phyloP scores from a whole-genome alignment of 192 early-diverging fungal genomes.

The Backusella australiensis region DNA sequence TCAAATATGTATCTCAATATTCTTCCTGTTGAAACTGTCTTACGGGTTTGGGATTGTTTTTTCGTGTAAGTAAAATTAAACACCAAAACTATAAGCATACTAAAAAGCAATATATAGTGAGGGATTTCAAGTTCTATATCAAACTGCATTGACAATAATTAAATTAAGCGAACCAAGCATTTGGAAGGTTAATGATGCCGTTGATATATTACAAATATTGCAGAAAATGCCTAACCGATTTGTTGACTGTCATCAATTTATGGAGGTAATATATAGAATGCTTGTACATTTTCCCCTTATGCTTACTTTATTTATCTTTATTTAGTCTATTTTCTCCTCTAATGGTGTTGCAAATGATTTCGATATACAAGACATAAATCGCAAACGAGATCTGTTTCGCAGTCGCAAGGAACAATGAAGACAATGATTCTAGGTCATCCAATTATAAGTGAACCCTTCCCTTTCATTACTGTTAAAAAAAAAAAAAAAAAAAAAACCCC shows the following conservation, averaged over 20 bases:
- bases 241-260: constrained; percentile 57
- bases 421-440: neutral
- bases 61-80: constrained; percentile 41
- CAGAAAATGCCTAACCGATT: constrained; percentile 55
- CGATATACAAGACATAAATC: neutral
- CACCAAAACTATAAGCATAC: neutral
- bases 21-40: constrained; percentile 67
- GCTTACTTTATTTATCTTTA: neutral
- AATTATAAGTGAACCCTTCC: neutral
- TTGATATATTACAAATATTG: constrained; percentile 54
- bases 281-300: neutral
- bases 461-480: neutral
- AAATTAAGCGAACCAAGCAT: constrained; percentile 64
- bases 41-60: constrained; percentile 70
- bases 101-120: neutral
- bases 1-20: constrained; percentile 78
- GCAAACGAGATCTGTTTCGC: constrained; percentile 5
- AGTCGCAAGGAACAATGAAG: neutral
- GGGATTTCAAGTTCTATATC: constrained; percentile 66
- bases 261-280: constrained; percentile 35
- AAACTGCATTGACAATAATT: constrained; percentile 69
- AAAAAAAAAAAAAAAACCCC: neutral
- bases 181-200: constrained; percentile 47
- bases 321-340: constrained; percentile 4
- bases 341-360: constrained; percentile 13